Evolutionary conservation across 2,329 filamentous ascomycete species (phyloP).

Genomic region (Cytospora chrysosperma): DNA sequence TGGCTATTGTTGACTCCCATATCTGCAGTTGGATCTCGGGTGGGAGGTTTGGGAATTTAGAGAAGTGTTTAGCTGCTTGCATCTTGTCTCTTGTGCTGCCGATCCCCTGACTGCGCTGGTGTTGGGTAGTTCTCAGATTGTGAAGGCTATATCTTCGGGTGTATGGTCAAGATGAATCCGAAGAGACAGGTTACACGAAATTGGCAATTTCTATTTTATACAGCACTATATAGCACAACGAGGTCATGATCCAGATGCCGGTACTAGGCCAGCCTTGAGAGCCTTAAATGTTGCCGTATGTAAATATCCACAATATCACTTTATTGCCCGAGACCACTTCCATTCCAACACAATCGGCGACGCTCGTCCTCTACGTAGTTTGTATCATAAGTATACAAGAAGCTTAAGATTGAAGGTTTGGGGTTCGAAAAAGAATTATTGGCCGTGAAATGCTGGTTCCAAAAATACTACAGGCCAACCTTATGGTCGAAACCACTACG

Average conservation of each 20-base stretch:
- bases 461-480: neutral
- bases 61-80: slow-evolving; percentile 17
- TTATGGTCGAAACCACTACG: neutral
- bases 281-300: too few relatives aligned
- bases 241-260: too few relatives aligned
- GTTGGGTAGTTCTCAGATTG: neutral
- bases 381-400: neutral
- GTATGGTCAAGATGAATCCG: neutral
- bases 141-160: too few relatives aligned
- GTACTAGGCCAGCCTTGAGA: too few relatives aligned
- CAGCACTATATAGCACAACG: neutral
- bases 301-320: too few relatives aligned
- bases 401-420: neutral
- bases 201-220: neutral
- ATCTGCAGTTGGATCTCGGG: slow-evolving; percentile 29
- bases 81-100: neutral
- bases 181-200: neutral
- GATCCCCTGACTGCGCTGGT: neutral
- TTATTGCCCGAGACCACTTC: neutral
- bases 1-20: slow-evolving; percentile 26
- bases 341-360: neutral
- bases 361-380: neutral
- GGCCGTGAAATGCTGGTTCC: neutral
- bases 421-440: neutral
- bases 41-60: slow-evolving; percentile 26